Evolutionary conservation across 2,329 filamentous ascomycete species (phyloP).

Genomic region (Botryotinia globosa): DNA sequence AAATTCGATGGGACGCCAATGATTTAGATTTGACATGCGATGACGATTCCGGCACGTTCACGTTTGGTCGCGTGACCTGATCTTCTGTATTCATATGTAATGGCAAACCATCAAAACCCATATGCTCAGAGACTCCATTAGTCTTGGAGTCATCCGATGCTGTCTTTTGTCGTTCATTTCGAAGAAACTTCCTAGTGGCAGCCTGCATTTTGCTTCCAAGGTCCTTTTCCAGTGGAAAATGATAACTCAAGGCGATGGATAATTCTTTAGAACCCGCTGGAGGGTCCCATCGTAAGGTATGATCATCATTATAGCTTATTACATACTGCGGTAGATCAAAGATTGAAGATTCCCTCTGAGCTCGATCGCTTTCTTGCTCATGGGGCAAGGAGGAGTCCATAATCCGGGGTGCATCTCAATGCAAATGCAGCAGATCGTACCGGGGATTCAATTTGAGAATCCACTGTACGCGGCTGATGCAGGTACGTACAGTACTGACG

Average conservation of each 20-base stretch:
- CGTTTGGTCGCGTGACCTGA: slow-evolving; percentile 7
- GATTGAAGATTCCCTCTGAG: slow-evolving; percentile 17
- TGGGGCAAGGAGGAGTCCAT: slow-evolving; percentile 13
- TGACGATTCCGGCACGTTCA: slow-evolving; percentile 5
- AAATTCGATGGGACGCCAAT: slow-evolving; percentile 5
- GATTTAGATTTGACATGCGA: slow-evolving; percentile 13
- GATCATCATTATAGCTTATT: slow-evolving; percentile 24
- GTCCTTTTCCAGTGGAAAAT: slow-evolving; percentile 25
- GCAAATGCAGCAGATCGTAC: slow-evolving; percentile 2
- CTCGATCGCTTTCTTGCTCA: slow-evolving; percentile 9
- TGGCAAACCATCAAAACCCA: slow-evolving; percentile 5
- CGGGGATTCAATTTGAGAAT: background rate
- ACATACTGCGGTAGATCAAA: slow-evolving; percentile 24
- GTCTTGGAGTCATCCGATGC: background rate
- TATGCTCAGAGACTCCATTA: background rate
- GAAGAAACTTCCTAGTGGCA: slow-evolving; percentile 23
- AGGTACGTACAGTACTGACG: background rate
- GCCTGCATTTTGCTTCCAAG: slow-evolving; percentile 27
- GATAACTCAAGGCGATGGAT: slow-evolving; percentile 27
- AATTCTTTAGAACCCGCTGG: slow-evolving; percentile 25
- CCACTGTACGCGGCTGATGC: slow-evolving; percentile 2
- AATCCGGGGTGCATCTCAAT: slow-evolving; percentile 14
- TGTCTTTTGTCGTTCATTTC: slow-evolving; percentile 15
- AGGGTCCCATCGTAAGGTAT: slow-evolving; percentile 26
- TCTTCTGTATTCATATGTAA: slow-evolving; percentile 4